Conservation (phyloP, 2,329 filamentous ascomycete genomes). For the Acephala macrosclerotiorum region DNA sequence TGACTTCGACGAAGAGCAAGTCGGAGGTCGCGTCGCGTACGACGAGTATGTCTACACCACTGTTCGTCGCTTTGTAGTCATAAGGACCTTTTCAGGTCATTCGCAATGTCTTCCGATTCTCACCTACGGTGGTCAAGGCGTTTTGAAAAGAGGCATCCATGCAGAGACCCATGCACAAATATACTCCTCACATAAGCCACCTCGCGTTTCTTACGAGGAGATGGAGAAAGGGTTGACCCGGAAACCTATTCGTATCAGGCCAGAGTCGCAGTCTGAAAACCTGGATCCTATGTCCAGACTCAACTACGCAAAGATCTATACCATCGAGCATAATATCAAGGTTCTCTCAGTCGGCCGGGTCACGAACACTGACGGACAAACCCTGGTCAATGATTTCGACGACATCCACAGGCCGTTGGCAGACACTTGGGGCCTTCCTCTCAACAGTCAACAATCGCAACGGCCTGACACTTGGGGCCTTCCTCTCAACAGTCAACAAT, state of each 20-base stretch:
- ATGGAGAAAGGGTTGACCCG: background rate
- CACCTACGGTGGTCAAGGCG: background rate
- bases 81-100: background rate
- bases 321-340: constrained; percentile 8
- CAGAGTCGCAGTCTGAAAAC: background rate
- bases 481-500: too few species aligned
- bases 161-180: background rate
- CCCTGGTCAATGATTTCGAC: background rate
- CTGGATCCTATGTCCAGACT: background rate
- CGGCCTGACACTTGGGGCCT: too few species aligned
- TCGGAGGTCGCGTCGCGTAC: background rate
- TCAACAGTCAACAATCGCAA: background rate
- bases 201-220: background rate
- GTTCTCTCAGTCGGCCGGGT: background rate
- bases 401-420: background rate
- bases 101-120: constrained; percentile 5
- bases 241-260: background rate
- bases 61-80: background rate
- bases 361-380: background rate
- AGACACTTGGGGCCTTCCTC: background rate
- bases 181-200: background rate
- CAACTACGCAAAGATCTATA: constrained; percentile 7
- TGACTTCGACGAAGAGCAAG: background rate
- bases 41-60: background rate
- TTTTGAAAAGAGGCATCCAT: background rate